A percentile compares a stretch with the other conserved stretches of the same genome.
Conservation (phyloP, 306 rosid genomes). For the Boehmeria nivea region DNA sequence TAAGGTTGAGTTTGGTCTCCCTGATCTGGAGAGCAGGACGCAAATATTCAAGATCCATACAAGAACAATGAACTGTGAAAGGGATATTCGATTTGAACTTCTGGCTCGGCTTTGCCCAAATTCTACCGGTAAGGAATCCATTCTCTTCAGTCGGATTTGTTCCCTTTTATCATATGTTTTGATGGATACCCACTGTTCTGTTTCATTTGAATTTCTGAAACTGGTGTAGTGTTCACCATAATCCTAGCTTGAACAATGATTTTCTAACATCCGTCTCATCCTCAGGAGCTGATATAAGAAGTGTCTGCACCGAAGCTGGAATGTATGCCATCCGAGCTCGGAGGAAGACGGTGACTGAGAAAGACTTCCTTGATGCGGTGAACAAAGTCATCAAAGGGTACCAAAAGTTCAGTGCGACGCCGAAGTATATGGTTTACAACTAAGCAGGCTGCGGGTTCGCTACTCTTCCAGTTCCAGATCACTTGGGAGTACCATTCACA, state of each 20-base stretch:
- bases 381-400: conserved; percentile 97
- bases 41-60: conserved; percentile 98
- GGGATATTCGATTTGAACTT: conserved; percentile 90
- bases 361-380: conserved; percentile 97
- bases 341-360: conserved; percentile 96
- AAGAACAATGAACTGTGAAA: conserved; percentile 95
- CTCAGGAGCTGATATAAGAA: conserved; percentile 98
- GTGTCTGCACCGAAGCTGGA: conserved; percentile 99
- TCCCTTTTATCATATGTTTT: neutral
- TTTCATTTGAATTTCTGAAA: conserved; percentile 23
- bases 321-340: conserved; percentile 98
- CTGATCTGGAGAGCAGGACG: conserved; percentile 93
- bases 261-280: too few species aligned
- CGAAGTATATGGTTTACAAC: conserved; percentile 98
- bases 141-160: neutral
- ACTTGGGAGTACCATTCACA: neutral
- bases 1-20: conserved; percentile 98
- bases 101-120: conserved; percentile 96
- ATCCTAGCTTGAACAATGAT: too few species aligned
- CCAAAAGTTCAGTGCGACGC: conserved; percentile 98
- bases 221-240: neutral
- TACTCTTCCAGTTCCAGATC: neutral
- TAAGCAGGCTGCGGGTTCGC: conserved; percentile 27
- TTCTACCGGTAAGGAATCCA: conserved; percentile 62
- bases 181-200: neutral